phyloP scores from a whole-genome alignment of 1,139 yeast genomes.

The Hyphopichia pseudoburtonii region DNA sequence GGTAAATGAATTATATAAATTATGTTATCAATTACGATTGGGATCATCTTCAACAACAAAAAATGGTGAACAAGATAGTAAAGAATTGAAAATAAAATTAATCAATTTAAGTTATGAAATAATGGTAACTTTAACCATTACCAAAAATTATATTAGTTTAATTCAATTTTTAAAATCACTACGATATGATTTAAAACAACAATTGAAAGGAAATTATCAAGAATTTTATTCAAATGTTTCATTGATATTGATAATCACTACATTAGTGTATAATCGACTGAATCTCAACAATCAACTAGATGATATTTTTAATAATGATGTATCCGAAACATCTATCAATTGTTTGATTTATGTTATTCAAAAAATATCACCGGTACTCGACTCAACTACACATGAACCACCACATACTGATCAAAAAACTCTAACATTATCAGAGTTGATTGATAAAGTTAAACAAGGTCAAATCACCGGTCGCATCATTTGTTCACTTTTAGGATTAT shows the following conservation, averaged over 20 bases:
- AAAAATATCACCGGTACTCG: slow-evolving; percentile 16
- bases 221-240: slow-evolving; percentile 20
- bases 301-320: slow-evolving; percentile 5
- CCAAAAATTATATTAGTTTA: slow-evolving; percentile 31
- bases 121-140: slow-evolving; percentile 29
- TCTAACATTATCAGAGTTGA: too few relatives aligned
- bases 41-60: slow-evolving; percentile 9
- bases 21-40: slow-evolving; percentile 39
- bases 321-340: slow-evolving; percentile 10
- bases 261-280: slow-evolving; percentile 2
- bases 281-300: slow-evolving; percentile 6
- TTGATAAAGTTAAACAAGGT: slow-evolving; percentile 10
- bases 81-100: slow-evolving; percentile 16
- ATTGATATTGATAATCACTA: slow-evolving; percentile 19
- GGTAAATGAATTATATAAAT: slow-evolving; percentile 41
- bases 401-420: neutral
- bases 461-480: slow-evolving; percentile 27
- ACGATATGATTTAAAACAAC: slow-evolving; percentile 14
- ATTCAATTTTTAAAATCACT: slow-evolving; percentile 26
- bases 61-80: slow-evolving; percentile 8
- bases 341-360: slow-evolving; percentile 19
- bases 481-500: slow-evolving; percentile 32
- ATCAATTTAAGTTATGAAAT: slow-evolving; percentile 35
- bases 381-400: slow-evolving; percentile 4
- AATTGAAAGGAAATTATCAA: slow-evolving; percentile 3